These are phyloP conservation scores for Brachypodium distachyon DNA, from an alignment of 202 grass and related monocot species.

Conservation along the genomic window DNA sequence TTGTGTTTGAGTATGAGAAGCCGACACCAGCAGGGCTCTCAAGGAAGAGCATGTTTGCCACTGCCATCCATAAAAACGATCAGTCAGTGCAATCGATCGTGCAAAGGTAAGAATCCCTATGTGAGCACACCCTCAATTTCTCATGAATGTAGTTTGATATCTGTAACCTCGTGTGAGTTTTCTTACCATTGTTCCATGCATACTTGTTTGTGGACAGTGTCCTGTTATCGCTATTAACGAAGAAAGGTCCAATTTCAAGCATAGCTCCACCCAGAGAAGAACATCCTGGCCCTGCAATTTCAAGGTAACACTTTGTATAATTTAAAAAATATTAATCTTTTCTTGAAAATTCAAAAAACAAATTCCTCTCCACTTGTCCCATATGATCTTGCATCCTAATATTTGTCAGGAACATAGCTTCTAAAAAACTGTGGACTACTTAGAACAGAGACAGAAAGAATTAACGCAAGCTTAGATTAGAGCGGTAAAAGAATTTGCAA, in stretches of 20 bases:
- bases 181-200: slow-evolving; percentile 52
- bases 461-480: background rate
- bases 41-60: slow-evolving; percentile 55
- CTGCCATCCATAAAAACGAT: slow-evolving; percentile 14
- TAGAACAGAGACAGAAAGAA: background rate
- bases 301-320: background rate
- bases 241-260: slow-evolving; percentile 50
- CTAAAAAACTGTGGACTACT: background rate
- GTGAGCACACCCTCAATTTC: background rate
- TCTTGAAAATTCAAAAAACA: too few relatives aligned
- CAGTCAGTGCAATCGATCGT: slow-evolving; percentile 6
- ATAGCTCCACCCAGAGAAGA: slow-evolving; percentile 52
- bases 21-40: slow-evolving; percentile 51
- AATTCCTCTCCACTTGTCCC: too few relatives aligned
- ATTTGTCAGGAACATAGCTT: background rate
- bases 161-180: background rate
- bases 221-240: slow-evolving; percentile 37
- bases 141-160: background rate
- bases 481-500: background rate
- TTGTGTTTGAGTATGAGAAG: slow-evolving; percentile 44
- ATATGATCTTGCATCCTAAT: too few relatives aligned
- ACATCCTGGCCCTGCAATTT: slow-evolving; percentile 39
- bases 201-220: slow-evolving; percentile 38
- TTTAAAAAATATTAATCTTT: too few relatives aligned
- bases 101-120: background rate